Evolutionary conservation across 371 early-diverging fungal species (phyloP).

Genomic region (Mucor plumbeus): DNA sequence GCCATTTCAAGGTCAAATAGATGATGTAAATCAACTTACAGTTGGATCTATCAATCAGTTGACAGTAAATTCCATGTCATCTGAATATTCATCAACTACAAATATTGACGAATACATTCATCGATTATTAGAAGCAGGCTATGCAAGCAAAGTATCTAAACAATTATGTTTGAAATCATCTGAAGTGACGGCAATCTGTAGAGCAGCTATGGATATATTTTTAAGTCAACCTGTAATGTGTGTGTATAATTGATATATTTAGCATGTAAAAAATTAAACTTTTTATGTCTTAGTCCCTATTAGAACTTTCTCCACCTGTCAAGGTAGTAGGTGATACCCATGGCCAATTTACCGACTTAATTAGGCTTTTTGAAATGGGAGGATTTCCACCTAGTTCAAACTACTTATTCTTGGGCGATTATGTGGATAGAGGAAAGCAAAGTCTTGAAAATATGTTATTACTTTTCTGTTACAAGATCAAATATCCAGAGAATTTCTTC

Average conservation of each 20-base stretch:
- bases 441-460: conserved; percentile 93
- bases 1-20: conserved; percentile 15
- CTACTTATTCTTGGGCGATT: conserved; percentile 96
- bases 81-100: conserved; percentile 42
- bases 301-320: conserved; percentile 97
- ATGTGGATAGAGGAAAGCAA: conserved; percentile 96
- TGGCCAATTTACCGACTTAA: conserved; percentile 92
- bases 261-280: conserved; percentile 3
- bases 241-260: background rate
- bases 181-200: conserved; percentile 91
- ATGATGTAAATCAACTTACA: conserved; percentile 47
- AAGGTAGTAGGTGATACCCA: conserved; percentile 98
- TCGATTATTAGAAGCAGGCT: conserved; percentile 81
- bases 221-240: conserved; percentile 79
- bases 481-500: conserved; percentile 95
- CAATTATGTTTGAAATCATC: conserved; percentile 76
- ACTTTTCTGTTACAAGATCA: conserved; percentile 95
- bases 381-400: conserved; percentile 90
- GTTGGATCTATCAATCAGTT: conserved; percentile 54
- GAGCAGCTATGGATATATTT: conserved; percentile 88
- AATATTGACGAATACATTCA: conserved; percentile 86
- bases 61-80: conserved; percentile 49
- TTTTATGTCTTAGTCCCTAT: conserved; percentile 60
- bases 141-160: conserved; percentile 76
- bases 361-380: conserved; percentile 91